phyloP scores from a whole-genome alignment of 2,329 filamentous ascomycete species.

The Drechslerella dactyloides region DNA sequence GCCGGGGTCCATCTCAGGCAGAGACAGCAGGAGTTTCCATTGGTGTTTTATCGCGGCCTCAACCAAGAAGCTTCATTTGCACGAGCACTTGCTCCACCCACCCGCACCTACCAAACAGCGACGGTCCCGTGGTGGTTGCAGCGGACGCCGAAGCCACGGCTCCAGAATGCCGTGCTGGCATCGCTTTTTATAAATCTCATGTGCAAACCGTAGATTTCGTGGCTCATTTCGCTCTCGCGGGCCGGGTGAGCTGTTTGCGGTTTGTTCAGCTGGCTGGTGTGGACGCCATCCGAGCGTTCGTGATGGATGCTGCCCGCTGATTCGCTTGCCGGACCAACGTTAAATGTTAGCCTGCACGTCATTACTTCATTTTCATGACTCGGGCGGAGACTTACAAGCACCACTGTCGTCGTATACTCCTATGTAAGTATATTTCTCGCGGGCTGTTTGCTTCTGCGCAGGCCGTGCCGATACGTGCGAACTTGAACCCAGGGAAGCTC shows the following conservation, averaged over 20 bases:
- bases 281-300: conserved; percentile 12
- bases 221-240: neutral
- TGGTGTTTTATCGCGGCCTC: conserved; percentile 50
- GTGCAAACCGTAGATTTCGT: too few relatives aligned
- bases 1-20: conserved; percentile 33
- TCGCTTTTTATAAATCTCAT: too few relatives aligned
- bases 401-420: too few relatives aligned
- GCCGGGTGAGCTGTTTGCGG: conserved; percentile 5
- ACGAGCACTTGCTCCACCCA: neutral
- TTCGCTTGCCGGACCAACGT: conserved; percentile 10
- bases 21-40: conserved; percentile 47
- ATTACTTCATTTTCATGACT: conserved; percentile 12
- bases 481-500: too few relatives aligned
- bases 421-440: too few relatives aligned
- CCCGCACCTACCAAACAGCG: neutral
- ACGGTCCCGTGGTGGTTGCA: conserved; percentile 8
- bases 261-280: conserved; percentile 9
- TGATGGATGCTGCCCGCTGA: neutral
- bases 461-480: too few relatives aligned
- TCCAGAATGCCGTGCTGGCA: too few relatives aligned
- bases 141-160: conserved; percentile 16
- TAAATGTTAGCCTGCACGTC: conserved; percentile 24
- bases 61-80: conserved; percentile 2
- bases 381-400: neutral
- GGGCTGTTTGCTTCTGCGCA: too few relatives aligned